A percentile compares a stretch with the other conserved stretches of the same genome.
These are phyloP conservation scores for Sporodiniella umbellata DNA, from an alignment of 371 early-diverging fungal species.

Conservation along the genomic window DNA sequence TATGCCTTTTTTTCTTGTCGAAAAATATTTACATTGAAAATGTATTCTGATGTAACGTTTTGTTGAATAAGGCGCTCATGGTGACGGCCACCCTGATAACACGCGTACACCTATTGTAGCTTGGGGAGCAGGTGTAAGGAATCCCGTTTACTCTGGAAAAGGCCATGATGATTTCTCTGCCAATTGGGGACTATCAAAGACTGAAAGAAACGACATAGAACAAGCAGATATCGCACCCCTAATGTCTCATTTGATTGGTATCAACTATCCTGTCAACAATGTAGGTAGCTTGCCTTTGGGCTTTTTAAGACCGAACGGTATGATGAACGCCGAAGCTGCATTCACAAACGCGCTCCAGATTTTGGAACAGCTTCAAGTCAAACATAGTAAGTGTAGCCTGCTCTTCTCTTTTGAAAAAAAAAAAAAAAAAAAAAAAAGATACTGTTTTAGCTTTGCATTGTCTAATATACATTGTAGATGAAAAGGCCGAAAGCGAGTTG, in stretches of 20 bases:
- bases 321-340: slow-evolving; percentile 69
- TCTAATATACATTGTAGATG: slow-evolving; percentile 32
- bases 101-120: slow-evolving; percentile 91
- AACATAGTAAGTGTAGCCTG: slow-evolving; percentile 47
- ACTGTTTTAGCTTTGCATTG: no score
- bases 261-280: slow-evolving; percentile 87
- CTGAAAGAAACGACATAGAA: slow-evolving; percentile 75
- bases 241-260: slow-evolving; percentile 87
- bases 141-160: slow-evolving; percentile 42
- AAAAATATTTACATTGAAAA: no score
- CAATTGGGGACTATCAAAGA: slow-evolving; percentile 56
- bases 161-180: slow-evolving; percentile 68
- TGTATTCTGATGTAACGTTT: background rate
- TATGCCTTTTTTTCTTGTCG: slow-evolving; percentile 7
- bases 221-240: slow-evolving; percentile 97
- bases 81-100: slow-evolving; percentile 95
- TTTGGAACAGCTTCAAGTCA: slow-evolving; percentile 78
- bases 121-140: slow-evolving; percentile 90
- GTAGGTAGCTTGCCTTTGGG: slow-evolving; percentile 84
- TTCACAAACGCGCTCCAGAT: slow-evolving; percentile 86
- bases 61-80: slow-evolving; percentile 67
- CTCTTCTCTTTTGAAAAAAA: background rate
- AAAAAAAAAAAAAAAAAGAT: no score
- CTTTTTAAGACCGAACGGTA: slow-evolving; percentile 66
- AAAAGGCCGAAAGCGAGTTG: slow-evolving; percentile 71